Evolutionary conservation across 345 rosid genomes (phyloP).

Genomic region (Eucalyptus grandis): DNA sequence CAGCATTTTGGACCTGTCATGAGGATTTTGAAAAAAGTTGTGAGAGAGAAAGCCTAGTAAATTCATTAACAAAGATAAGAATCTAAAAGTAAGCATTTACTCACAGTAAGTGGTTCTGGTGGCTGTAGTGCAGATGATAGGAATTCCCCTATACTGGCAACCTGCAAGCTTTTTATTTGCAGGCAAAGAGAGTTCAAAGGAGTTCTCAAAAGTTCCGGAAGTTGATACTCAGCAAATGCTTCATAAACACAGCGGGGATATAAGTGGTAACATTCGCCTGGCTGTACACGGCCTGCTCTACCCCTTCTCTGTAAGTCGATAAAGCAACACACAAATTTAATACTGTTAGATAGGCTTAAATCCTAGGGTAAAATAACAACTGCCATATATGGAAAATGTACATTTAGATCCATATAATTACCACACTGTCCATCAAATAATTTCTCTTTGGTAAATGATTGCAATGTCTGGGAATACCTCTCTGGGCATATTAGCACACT

Average conservation of each 20-base stretch:
- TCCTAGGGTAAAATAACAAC: background rate
- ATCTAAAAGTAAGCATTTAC: constrained; percentile 5
- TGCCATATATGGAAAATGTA: background rate
- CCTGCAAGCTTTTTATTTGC: constrained; percentile 96
- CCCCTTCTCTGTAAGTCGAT: constrained; percentile 68
- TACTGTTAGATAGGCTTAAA: background rate
- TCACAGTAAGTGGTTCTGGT: constrained; percentile 81
- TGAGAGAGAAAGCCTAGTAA: background rate
- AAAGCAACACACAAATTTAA: background rate
- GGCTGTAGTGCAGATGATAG: constrained; percentile 95
- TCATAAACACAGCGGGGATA: constrained; percentile 89
- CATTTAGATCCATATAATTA: background rate
- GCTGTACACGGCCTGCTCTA: constrained; percentile 95
- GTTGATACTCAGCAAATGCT: constrained; percentile 95
- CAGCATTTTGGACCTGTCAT: constrained; percentile 89
- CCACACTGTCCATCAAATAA: background rate
- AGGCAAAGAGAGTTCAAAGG: constrained; percentile 97
- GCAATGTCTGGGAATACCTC: background rate
- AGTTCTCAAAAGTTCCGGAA: constrained; percentile 97
- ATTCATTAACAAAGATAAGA: background rate
- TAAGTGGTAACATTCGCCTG: constrained; percentile 92
- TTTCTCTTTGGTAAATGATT: background rate
- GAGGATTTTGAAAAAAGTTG: background rate
- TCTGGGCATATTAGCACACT: background rate
- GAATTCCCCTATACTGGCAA: constrained; percentile 83